Evolutionary conservation across 169 alveolate species (phyloP), one percentile per base, ranked within the genome.

Genomic region (Cryptosporidium tyzzeri): DNA sequence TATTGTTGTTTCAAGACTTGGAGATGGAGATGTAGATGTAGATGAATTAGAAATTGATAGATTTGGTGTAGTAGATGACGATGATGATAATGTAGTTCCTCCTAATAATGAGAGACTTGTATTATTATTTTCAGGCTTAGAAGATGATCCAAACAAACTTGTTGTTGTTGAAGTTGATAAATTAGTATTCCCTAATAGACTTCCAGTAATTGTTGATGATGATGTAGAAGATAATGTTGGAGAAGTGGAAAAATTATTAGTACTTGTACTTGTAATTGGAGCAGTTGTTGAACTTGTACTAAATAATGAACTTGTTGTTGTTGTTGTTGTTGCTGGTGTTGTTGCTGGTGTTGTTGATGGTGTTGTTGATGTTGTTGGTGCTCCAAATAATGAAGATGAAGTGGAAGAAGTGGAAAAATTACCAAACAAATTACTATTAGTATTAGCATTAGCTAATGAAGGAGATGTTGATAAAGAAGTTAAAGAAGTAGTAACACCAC

Each of bases 401-500:
- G 68, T 9, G 33, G 68, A 5, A 18, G 26, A 26, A 26, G 26
- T 26, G 26, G 68, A 26, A 3, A 18, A 45, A 45, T 16, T 9
- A 45, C 53, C 53, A 45, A 45, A 9, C 53, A 58, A 35, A 51
- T 4, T 29, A 10, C 9, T 67, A 29, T n/a, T 29, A 35, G 9
- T 45, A 35, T 3, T 26, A n/a, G 10, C 12, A 37, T 3, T 33
- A 21, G 26, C 18, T 7, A 37, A 3, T 7, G 74, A 21, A 21
- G 74, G 29, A 37, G 69, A 59, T 10, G 69, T 59, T 59, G 69
- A 59, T 10, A 21, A 59, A n/a, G 69, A 59, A 14, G 62, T 69
- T 7, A 18, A 3, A 5, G 85, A 71, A 3, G 35, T 55, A 71
- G 35, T 4, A 71, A 16, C 7, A 48, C 6, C 55, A 14, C 23